phyloP scores from a whole-genome alignment of 805 yeast species.

The Starmera caribaea region DNA sequence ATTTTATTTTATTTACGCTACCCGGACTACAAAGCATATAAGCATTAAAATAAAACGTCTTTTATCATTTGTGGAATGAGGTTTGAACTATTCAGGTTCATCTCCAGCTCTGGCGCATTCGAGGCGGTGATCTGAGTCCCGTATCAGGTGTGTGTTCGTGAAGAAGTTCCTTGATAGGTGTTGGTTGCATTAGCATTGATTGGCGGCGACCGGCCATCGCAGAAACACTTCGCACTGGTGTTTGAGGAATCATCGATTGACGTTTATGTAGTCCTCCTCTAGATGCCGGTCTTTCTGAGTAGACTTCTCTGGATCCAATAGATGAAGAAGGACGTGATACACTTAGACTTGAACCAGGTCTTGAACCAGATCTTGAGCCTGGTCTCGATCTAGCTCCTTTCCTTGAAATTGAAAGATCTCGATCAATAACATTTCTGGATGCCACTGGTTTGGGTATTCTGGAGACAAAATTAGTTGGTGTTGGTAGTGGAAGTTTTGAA shows the following conservation, averaged over 20 bases:
- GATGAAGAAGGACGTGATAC: conserved; percentile 11
- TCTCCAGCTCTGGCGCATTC: too few relatives aligned
- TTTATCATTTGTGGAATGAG: too few relatives aligned
- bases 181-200: conserved; percentile 18
- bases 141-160: too few relatives aligned
- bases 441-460: conserved; percentile 17
- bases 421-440: not conserved
- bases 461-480: conserved; percentile 5
- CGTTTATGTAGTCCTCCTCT: conserved; percentile 6
- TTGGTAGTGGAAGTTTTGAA: conserved; percentile 7
- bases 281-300: conserved; percentile 6
- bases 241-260: conserved; percentile 16
- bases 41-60: too few relatives aligned
- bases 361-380: conserved; percentile 4
- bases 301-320: conserved; percentile 8
- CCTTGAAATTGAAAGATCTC: conserved; percentile 1
- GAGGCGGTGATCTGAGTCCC: too few relatives aligned
- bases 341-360: conserved; percentile 7
- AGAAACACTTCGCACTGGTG: conserved; percentile 9
- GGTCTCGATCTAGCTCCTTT: conserved; percentile 3
- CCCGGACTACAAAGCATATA: too few relatives aligned
- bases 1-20: too few relatives aligned
- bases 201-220: conserved; percentile 1
- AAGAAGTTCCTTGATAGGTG: conserved; percentile 13
- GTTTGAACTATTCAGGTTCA: too few relatives aligned